Evolutionary conservation across 1,284 basidiomycete species (phyloP), one percentile per base, ranked within the genome.

Genomic region (Malassezia vespertilionis): DNA sequence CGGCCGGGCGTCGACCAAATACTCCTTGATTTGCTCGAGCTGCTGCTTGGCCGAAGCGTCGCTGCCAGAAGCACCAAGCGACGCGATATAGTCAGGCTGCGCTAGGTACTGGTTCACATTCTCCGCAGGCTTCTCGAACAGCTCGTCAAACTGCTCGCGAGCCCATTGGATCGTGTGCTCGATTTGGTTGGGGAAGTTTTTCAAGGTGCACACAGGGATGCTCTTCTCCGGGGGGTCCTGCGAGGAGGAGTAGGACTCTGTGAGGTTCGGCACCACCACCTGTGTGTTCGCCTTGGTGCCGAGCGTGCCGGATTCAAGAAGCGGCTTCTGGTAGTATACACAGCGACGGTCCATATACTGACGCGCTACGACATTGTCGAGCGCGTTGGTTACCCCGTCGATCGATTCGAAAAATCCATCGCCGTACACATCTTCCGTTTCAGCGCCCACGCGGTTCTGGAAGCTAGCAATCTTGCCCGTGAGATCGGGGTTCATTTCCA

Each of bases 161-260:
- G 86, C 83, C 93, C 93, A 99, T 53, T 69, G 66, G 57, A 99
- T 97, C n/a, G 91, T 96, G 74, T 99, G 93, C 62, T 89, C 83
- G 61, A 99, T 99, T 27, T 84, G 83, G 71, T 99, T 95, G 23
- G 93, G 93, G 80, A 99, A 99, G 74, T 89, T 96, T 76, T 96
- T 97, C 68, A 99, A 85, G 8, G 93, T 99, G 74, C 95, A 99
- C 32, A 87, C 87, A 9, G 95, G 87, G 12, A 90, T 84, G 69
- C 91, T 86, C 75, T 96, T 97, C 75, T 99, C 95, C 15, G 93
- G 93, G 34, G 93, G 93, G 72, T 99, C 93, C 74, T 97, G 93
- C 17, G 91, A 96, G 5, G 90, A 95, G 18, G 86, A 84, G 73
- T 99, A 97, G 12, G 89, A 95, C 74, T 99, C 93, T 28, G 93